Conservation (phyloP, 164 flowering plant genomes). For the Warburgia ugandensis region DNA sequence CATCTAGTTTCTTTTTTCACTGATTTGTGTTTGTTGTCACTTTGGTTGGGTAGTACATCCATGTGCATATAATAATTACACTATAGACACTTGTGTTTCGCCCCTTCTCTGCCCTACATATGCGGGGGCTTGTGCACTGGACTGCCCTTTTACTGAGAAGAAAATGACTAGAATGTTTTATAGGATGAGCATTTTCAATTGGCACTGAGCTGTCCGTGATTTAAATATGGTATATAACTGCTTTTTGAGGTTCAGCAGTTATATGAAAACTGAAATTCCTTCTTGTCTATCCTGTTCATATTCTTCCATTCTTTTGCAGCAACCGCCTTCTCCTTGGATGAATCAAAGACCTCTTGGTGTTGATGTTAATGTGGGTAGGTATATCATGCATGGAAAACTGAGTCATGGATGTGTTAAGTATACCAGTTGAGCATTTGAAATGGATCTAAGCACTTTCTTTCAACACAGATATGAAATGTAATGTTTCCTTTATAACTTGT, state of each 20-base stretch:
- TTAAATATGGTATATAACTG: background rate
- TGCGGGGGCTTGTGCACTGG: too few relatives aligned
- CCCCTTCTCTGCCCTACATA: too few relatives aligned
- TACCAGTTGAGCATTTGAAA: too few relatives aligned
- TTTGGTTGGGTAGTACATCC: too few relatives aligned
- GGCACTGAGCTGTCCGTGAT: background rate
- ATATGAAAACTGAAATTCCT: background rate
- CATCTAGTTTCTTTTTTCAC: background rate
- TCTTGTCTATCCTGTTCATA: background rate
- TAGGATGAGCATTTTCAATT: background rate
- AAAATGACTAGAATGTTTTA: background rate
- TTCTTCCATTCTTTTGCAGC: conserved; percentile 34
- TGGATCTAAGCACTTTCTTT: too few relatives aligned
- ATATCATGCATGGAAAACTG: background rate
- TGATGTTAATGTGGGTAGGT: conserved; percentile 96
- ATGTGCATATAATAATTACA: too few relatives aligned
- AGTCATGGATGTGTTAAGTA: background rate
- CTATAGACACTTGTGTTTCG: too few relatives aligned
- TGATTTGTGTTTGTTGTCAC: background rate
- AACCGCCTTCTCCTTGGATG: conserved; percentile 84
- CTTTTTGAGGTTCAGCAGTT: background rate
- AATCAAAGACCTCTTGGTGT: conserved; percentile 68
- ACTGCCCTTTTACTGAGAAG: background rate
- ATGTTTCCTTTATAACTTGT: background rate
- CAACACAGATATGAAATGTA: background rate